Base-by-base conservation (phyloP, 2,329 filamentous ascomycete species). In the Paramyrothecium roridum region DNA sequence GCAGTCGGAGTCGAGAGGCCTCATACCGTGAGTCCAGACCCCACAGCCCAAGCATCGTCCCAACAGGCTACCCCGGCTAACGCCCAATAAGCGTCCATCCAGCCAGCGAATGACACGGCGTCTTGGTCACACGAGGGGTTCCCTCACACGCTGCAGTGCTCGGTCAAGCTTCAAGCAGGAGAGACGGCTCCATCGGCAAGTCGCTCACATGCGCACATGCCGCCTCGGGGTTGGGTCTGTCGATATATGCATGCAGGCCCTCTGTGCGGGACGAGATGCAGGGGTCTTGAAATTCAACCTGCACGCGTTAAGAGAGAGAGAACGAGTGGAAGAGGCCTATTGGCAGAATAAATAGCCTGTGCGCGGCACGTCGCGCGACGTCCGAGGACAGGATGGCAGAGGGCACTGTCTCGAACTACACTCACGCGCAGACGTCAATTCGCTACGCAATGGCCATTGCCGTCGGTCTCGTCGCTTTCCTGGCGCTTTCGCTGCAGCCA, bases 401-500 rank as follows among this genome's bases (percentile, higher is more conserved):
- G 20, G 10, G 19, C 46, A 20, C 20, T 16, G 16, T 48, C 16
- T 48, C 46, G 19, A 8, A 20, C 46, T 8, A 13, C 46, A 22
- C 8, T 20, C 46, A n/a, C 19, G 19, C 46, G 12, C 16, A 23
- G 16, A 8, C 16, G 16, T 22, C 16, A 20, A 13, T 20, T 48
- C 22, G 37, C 12, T 48, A 33, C 17, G 33, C 37, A 50, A 56
- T 58, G 58, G 66, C 66, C 61, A 53, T 62, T 26, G 49, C 48
- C 8, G 64, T 61, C 3, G 52, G 53, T 40, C 33, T 66, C 30
- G 51, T 65, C 48, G 55, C 56, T 51, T 56, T 66, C 1, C 46
- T 63, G 53, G 64, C 64, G 10, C 23, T 59, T 33, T 50, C 57
- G 21, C 26, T 57, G 30, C 64, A 63, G 58, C 43, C 53, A 23